A percentile compares a stretch with the other conserved stretches of the same genome.
Conservation (phyloP, 2,329 filamentous ascomycete species). For the Tricladium varicosporioides region DNA sequence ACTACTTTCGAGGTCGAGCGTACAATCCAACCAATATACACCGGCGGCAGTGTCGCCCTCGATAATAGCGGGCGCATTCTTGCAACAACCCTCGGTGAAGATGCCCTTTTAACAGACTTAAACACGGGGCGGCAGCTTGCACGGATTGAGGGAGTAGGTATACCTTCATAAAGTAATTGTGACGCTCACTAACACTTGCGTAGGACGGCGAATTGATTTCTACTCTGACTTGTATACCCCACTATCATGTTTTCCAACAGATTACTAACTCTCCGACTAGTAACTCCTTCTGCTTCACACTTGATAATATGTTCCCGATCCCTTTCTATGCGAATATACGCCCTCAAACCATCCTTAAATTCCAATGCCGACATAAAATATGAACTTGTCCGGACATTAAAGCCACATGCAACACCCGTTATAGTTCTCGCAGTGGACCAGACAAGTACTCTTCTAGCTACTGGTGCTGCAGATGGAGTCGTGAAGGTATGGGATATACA, state of each 20-base stretch:
- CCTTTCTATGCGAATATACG: constrained; percentile 91
- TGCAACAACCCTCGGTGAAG: constrained; percentile 87
- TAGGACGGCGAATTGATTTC: constrained; percentile 80
- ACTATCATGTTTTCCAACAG: constrained; percentile 18
- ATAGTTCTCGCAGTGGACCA: constrained; percentile 81
- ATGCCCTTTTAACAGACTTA: constrained; percentile 83
- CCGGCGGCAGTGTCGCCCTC: constrained; percentile 82
- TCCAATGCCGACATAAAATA: constrained; percentile 58
- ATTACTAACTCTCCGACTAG: constrained; percentile 41
- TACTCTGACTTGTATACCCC: constrained; percentile 59
- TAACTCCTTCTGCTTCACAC: constrained; percentile 85
- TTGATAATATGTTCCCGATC: constrained; percentile 90
- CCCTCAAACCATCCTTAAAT: constrained; percentile 58
- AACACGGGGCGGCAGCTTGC: constrained; percentile 79
- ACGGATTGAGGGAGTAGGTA: constrained; percentile 80
- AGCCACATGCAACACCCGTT: constrained; percentile 87
- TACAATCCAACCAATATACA: constrained; percentile 90
- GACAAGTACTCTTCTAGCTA: constrained; percentile 86
- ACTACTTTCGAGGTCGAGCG: constrained; percentile 85
- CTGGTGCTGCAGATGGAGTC: constrained; percentile 86
- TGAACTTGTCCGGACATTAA: constrained; percentile 74
- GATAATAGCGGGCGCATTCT: constrained; percentile 79
- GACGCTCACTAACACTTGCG: constrained; percentile 12
- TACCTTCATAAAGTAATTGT: neutral
- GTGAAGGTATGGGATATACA: constrained; percentile 97